Conservation (phyloP, 2,329 filamentous ascomycete genomes). For the Parastagonospora nodorum region DNA sequence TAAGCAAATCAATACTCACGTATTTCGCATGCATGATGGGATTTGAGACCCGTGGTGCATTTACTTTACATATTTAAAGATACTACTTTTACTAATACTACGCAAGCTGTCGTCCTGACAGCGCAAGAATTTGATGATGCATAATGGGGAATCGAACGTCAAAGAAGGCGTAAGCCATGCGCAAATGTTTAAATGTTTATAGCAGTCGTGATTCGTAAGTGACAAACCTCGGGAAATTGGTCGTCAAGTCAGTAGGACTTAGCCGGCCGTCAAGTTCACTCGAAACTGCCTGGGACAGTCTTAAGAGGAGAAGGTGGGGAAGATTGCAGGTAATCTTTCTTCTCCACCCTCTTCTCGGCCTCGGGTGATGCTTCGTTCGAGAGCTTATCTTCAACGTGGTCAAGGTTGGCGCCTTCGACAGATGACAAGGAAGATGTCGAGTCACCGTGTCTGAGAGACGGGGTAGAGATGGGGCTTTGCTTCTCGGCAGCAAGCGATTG, state of each 20-base stretch:
- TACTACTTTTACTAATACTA: slow-evolving; percentile 9
- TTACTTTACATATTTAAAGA: not conserved
- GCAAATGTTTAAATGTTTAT: slow-evolving; percentile 12
- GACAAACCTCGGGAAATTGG: not conserved
- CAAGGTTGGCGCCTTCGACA: slow-evolving; percentile 37
- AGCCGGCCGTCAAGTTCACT: slow-evolving; percentile 2
- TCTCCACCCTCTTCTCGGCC: slow-evolving; percentile 24
- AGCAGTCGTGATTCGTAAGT: slow-evolving; percentile 18
- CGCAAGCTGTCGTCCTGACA: not conserved
- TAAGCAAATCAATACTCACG: not conserved
- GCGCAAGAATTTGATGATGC: not conserved
- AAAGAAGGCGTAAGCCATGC: not conserved
- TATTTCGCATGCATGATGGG: not conserved
- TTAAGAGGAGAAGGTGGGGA: slow-evolving; percentile 43
- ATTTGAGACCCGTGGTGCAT: not conserved
- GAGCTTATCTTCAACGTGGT: slow-evolving; percentile 31
- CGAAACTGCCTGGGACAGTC: slow-evolving; percentile 40
- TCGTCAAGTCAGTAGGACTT: not conserved
- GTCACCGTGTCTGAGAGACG: slow-evolving; percentile 42
- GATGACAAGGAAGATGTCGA: slow-evolving; percentile 41
- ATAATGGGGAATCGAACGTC: not conserved
- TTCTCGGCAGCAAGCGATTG: slow-evolving; percentile 29
- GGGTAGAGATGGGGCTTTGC: slow-evolving; percentile 39
- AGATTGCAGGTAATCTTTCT: slow-evolving; percentile 51
- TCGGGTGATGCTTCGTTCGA: slow-evolving; percentile 20